Evolutionary conservation across 2,329 filamentous ascomycete species (phyloP), one percentile per base, ranked within the genome.

Genomic region (Exserohilum turcica): DNA sequence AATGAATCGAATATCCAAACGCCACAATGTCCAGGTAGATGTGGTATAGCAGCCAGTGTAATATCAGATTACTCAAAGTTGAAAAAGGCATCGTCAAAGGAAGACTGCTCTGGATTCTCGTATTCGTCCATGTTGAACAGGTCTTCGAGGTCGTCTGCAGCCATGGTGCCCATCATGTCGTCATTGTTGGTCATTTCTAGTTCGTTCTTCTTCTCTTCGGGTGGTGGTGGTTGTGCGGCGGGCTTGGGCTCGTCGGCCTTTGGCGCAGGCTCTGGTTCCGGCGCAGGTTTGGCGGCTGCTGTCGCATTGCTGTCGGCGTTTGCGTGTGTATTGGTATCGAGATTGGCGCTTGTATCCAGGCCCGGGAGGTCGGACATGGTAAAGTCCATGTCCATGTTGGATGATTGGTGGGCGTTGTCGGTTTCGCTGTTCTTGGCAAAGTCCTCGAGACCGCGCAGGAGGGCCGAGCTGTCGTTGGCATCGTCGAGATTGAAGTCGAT

Each of bases 11-110:
- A 6, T 24, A 7, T 7, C 33, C 21, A 18, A 42, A 52, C 36
- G 31, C 49, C 49, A 32, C 43, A 3, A 29, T n/a, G n/a, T n/a
- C n/a, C n/a, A n/a, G n/a, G n/a, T n/a, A n/a, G n/a, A n/a, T n/a
- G n/a, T n/a, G n/a, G n/a, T n/a, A 27, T 3, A 36, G 36, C 12
- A 8, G 32, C 12, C 15, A 3, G n/a, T 15, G 12, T 29, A 18
- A 28, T 15, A 3, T 5, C 12, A 7, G 42, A 33, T 27, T 65
- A 61, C 9, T 66, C 70, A 29, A 72, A 71, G 9, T 71, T 69
- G 57, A 74, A 74, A 47, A 74, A 75, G 3, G 72, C 74, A 37
- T 75, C 70, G 46, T 76, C 70, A 51, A 77, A 76, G 15, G 73
- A 65, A 3, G 69, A 72, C 12, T 60, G 61, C 42, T 72, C 71